A percentile compares a stretch with the other conserved stretches of the same genome.
These are phyloP conservation scores for Leccinum subtestaceum DNA, from an alignment of 768 basidiomycete species.

Conservation along the genomic window DNA sequence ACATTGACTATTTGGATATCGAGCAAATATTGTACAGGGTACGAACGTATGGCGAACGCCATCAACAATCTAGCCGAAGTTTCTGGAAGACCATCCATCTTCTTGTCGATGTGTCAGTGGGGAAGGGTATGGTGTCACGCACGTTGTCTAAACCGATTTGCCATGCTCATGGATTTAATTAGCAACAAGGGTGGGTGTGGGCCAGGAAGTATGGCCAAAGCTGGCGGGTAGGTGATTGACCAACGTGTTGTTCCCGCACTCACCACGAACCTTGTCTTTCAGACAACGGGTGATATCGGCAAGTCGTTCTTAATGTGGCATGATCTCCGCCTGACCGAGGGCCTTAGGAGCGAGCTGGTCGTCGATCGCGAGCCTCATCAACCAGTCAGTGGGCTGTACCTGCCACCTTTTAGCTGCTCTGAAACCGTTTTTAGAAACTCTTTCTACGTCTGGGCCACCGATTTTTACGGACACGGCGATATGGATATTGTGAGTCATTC, in stretches of 20 bases:
- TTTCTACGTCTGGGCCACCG: conserved; percentile 57
- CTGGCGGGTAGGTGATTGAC: conserved; percentile 51
- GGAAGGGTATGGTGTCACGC: conserved; percentile 45
- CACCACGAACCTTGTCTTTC: not conserved
- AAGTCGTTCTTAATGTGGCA: not conserved
- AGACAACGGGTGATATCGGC: conserved; percentile 56
- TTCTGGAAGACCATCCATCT: conserved; percentile 51
- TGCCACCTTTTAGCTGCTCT: not conserved
- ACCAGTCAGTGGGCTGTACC: conserved; percentile 38
- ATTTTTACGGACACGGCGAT: conserved; percentile 69
- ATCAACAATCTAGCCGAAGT: conserved; percentile 46
- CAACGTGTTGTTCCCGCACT: not conserved
- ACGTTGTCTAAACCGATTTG: not conserved
- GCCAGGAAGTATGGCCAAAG: conserved; percentile 57
- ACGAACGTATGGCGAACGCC: conserved; percentile 57
- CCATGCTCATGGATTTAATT: conserved; percentile 5
- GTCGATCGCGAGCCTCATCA: conserved; percentile 51
- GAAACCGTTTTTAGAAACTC: conserved; percentile 49
- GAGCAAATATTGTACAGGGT: conserved; percentile 39
- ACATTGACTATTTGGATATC: not conserved
- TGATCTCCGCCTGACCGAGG: not conserved
- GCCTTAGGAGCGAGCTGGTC: conserved; percentile 45
- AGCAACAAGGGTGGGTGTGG: conserved; percentile 67
- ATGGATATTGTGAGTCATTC: conserved; percentile 54
- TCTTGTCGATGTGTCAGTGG: conserved; percentile 68